phyloP scores from a whole-genome alignment of 305 asterid genomes.

The Plantago coronopus region DNA sequence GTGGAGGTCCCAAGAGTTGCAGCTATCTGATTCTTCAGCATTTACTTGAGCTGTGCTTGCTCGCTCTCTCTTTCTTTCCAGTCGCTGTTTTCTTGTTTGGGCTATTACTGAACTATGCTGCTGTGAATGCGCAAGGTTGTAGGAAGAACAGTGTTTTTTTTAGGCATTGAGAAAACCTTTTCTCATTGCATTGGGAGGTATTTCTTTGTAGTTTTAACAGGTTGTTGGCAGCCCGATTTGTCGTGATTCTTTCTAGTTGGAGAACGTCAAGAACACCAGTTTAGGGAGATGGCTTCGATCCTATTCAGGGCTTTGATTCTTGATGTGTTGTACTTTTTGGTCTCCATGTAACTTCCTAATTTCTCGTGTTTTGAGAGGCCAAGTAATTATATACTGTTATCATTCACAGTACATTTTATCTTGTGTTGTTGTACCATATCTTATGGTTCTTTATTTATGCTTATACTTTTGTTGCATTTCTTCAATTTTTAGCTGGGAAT shows the following conservation, averaged over 20 bases:
- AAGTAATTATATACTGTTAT: background rate
- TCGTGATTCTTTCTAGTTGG: conserved; percentile 15
- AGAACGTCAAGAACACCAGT: conserved; percentile 14
- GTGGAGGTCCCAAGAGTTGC: conserved; percentile 49
- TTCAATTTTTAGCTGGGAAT: too few relatives aligned
- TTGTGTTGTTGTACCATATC: background rate
- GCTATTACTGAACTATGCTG: conserved; percentile 2
- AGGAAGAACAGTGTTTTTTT: background rate
- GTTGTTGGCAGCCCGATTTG: conserved; percentile 18
- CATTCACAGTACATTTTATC: background rate
- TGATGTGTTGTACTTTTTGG: background rate
- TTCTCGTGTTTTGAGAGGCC: conserved; percentile 8
- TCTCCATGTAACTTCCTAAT: conserved; percentile 21
- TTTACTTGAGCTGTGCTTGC: conserved; percentile 1
- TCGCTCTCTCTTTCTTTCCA: conserved; percentile 8
- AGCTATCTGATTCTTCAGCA: conserved; percentile 13
- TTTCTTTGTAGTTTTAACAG: conserved; percentile 21
- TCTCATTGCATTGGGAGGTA: background rate
- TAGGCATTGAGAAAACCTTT: too few relatives aligned
- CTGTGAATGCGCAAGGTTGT: conserved; percentile 8
- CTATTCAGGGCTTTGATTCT: background rate
- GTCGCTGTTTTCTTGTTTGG: conserved; percentile 9
- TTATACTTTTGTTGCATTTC: background rate
- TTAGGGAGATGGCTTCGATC: conserved; percentile 19
- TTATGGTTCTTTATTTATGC: background rate